Evolutionary conservation across 306 rosid genomes (phyloP), one percentile per base, ranked within the genome.

Genomic region (Vicia faba): DNA sequence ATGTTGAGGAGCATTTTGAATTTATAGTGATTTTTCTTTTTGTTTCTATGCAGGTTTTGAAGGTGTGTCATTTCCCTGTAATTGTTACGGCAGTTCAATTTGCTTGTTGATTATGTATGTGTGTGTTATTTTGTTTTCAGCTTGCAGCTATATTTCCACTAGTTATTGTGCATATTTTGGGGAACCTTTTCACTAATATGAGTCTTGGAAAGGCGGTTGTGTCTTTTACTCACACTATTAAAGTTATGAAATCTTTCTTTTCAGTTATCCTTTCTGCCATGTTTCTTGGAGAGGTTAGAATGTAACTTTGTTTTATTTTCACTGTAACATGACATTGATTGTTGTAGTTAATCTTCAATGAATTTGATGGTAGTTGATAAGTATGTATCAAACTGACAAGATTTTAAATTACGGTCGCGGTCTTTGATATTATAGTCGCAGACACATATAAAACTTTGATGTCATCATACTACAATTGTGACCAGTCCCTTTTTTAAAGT

Each of bases 121-220:
- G 13, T 50, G n/a, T 68, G n/a, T n/a, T 35, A 48, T 19, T 36
- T 57, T 77, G 9, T 62, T 61, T 53, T 71, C 87, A 95, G 99
- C 97, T 95, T 55, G 88, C 76, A 19, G 91, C 92, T 2, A 85
- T 91, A 75, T 71, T 91, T 35, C 99, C 97, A 25, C 45, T 95
- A 79, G 99, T 96, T 10, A 3, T 69, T 26, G 96, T 91, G 49
- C 99, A 95, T 69, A 84, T 91, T 0, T 75, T 95, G 79, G 99
- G 99, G 15, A 95, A 95, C 66, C 97, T 95, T 84, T 95, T 95
- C 79, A 95, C 99, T 4, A 95, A 95, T 48, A 81, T 95, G 97
- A 95, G 99, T 85, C 99, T 95, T 51, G 97, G 99, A 69, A 95
- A 80, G 82, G 99, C 91, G 68, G 92, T 97, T 10, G 99, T 95